Percentiles rank a stretch among this genome's conserved stretches.
Conservation (phyloP, 1,139 yeast genomes). For the Debaryomyces psychrophilus region DNA sequence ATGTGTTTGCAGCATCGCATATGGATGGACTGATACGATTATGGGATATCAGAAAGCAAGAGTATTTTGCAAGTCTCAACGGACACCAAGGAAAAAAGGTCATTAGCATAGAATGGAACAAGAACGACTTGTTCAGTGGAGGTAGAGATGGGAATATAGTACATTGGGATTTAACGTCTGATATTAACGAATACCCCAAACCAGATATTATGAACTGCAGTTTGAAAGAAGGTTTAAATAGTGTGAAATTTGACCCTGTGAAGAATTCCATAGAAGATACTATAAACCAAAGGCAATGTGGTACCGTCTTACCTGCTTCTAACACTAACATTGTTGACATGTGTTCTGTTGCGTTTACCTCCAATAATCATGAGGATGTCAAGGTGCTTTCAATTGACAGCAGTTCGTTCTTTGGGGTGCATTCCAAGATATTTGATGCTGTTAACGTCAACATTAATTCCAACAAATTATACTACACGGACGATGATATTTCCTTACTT, state of each 20-base stretch:
- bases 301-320: slow-evolving; percentile 62
- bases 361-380: slow-evolving; percentile 30
- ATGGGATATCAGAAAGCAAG: slow-evolving; percentile 75
- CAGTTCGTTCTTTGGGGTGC: slow-evolving; percentile 58
- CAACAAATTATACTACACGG: slow-evolving; percentile 36
- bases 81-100: slow-evolving; percentile 59
- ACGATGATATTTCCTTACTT: slow-evolving; percentile 36
- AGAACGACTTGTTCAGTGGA: slow-evolving; percentile 62
- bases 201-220: slow-evolving; percentile 41
- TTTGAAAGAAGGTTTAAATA: slow-evolving; percentile 50
- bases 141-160: slow-evolving; percentile 72
- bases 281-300: slow-evolving; percentile 55
- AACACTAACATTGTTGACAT: slow-evolving; percentile 51
- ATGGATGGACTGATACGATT: slow-evolving; percentile 60
- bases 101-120: slow-evolving; percentile 65
- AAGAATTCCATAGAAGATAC: slow-evolving; percentile 35
- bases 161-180: slow-evolving; percentile 66
- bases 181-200: slow-evolving; percentile 16
- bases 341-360: slow-evolving; percentile 34
- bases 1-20: slow-evolving; percentile 69
- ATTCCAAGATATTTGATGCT: slow-evolving; percentile 45
- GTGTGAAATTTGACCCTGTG: slow-evolving; percentile 41
- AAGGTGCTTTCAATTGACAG: slow-evolving; percentile 57
- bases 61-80: slow-evolving; percentile 53
- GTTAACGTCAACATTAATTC: slow-evolving; percentile 25